A percentile compares a stretch with the other conserved stretches of the same genome.
Conservation (phyloP, 2,329 filamentous ascomycete genomes). For the Boeremia exigua region DNA sequence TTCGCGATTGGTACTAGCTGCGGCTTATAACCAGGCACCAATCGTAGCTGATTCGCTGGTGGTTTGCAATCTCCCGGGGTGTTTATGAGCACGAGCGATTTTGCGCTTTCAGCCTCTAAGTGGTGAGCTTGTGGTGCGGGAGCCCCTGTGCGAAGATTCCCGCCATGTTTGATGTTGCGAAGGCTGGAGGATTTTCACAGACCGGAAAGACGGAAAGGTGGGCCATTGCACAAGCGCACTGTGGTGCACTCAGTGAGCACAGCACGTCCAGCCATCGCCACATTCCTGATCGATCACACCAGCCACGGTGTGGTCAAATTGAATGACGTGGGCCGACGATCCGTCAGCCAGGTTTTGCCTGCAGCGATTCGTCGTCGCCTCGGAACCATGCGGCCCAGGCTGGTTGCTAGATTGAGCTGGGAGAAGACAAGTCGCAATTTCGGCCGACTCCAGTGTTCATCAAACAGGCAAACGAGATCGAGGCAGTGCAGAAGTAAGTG, state of each 20-base stretch:
- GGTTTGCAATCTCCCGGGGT: conserved; percentile 36
- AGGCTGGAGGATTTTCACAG: conserved; percentile 14
- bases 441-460: conserved; percentile 24
- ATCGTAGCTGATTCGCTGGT: conserved; percentile 31
- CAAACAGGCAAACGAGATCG: conserved; percentile 15
- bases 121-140: conserved; percentile 19
- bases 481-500: conserved; percentile 4
- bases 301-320: background rate
- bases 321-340: conserved; percentile 6
- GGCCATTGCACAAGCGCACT: conserved; percentile 3
- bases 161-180: conserved; percentile 20
- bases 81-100: conserved; percentile 34
- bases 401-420: conserved; percentile 23
- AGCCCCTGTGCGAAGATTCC: conserved; percentile 29
- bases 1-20: conserved; percentile 26
- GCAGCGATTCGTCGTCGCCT: conserved; percentile 18
- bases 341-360: conserved; percentile 25
- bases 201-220: conserved; percentile 14
- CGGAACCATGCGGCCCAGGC: conserved; percentile 10
- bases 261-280: conserved; percentile 6
- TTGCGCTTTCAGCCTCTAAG: conserved; percentile 21
- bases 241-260: conserved; percentile 2
- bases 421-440: conserved; percentile 36
- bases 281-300: conserved; percentile 18
- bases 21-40: conserved; percentile 35